A percentile compares a stretch with the other conserved stretches of the same genome.
These are phyloP conservation scores for Monosporascus ibericus DNA, from an alignment of 2,329 filamentous ascomycete species.

Conservation along the genomic window DNA sequence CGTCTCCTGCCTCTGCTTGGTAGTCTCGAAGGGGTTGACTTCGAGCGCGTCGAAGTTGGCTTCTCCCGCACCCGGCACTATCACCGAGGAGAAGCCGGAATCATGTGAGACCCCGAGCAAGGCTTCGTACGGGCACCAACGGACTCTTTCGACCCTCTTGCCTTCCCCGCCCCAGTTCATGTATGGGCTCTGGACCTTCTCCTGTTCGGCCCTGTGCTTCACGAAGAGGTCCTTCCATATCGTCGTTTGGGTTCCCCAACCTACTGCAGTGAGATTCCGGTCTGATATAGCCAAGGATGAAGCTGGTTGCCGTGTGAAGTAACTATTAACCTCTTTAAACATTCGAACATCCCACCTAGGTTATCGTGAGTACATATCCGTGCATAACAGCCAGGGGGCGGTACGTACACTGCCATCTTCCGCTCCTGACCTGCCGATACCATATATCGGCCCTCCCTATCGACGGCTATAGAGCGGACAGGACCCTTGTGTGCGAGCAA, in stretches of 20 bases:
- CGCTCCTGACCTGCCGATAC: constrained; percentile 84
- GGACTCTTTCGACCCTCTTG: constrained; percentile 69
- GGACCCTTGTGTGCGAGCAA: constrained; percentile 85
- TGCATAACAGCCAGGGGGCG: background rate
- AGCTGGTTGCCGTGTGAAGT: constrained; percentile 77
- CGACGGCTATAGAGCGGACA: constrained; percentile 76
- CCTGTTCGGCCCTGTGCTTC: constrained; percentile 62
- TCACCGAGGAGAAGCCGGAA: constrained; percentile 79
- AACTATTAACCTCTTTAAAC: constrained; percentile 87
- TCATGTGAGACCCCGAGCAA: constrained; percentile 80
- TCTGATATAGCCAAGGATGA: constrained; percentile 85
- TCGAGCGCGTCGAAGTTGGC: constrained; percentile 94
- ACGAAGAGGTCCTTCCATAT: constrained; percentile 89
- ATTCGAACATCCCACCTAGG: constrained; percentile 78
- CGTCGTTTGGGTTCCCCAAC: constrained; percentile 83
- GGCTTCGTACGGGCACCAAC: constrained; percentile 95
- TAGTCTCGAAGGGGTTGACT: constrained; percentile 89
- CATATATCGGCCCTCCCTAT: constrained; percentile 92
- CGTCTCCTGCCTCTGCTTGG: constrained; percentile 84
- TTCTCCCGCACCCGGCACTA: constrained; percentile 92
- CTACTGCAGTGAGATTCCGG: constrained; percentile 77
- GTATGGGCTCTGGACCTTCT: constrained; percentile 81
- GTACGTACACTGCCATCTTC: constrained; percentile 66
- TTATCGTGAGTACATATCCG: background rate
- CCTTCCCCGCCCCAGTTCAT: constrained; percentile 90